These are phyloP conservation scores for Pyrus betulifolia DNA, from an alignment of 306 rosid species.

Conservation along the genomic window DNA sequence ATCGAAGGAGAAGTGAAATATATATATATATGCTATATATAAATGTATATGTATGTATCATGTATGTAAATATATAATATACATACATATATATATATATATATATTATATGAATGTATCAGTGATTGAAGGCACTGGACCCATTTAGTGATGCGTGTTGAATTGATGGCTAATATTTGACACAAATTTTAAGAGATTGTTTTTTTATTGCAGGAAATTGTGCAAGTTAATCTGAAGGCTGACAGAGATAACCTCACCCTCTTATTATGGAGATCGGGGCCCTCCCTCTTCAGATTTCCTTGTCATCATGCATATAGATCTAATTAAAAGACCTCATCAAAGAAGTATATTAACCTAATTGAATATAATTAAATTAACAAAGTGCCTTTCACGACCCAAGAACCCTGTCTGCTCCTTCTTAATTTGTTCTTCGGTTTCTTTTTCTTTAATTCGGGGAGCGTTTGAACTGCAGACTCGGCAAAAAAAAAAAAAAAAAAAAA, in stretches of 20 bases:
- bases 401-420: conserved; percentile 5
- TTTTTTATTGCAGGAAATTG: background rate
- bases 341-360: background rate
- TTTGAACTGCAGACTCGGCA: background rate
- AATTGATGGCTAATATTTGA: background rate
- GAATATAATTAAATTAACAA: background rate
- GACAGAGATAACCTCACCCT: background rate
- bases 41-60: background rate
- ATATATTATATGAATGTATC: background rate
- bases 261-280: conserved; percentile 10
- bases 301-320: conserved; percentile 4
- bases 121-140: background rate
- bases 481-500: no score
- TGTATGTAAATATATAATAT: no score
- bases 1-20: background rate
- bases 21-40: background rate
- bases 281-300: conserved; percentile 1
- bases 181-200: background rate
- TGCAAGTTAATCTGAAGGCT: background rate
- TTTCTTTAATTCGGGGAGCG: background rate
- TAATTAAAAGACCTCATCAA: background rate
- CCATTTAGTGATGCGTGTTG: background rate
- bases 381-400: conserved; percentile 17
- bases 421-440: background rate
- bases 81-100: no score